Conservation (phyloP, 148 eudicot species). For the Hydrangea macrophylla region DNA sequence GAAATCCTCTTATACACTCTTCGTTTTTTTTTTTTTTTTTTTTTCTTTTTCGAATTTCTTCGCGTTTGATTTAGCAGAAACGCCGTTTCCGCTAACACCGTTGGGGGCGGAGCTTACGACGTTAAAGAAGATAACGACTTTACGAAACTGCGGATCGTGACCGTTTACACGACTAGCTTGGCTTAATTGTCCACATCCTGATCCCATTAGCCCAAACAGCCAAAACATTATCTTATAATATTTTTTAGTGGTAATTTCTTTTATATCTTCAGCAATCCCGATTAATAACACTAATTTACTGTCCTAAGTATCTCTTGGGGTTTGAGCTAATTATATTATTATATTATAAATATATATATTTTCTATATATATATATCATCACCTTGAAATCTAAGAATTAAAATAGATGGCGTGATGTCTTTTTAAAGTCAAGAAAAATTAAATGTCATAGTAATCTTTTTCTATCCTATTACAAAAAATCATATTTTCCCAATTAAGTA, state of each 20-base stretch:
- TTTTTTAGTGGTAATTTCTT: too few species aligned
- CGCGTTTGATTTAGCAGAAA: background rate
- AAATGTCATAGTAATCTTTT: too few species aligned
- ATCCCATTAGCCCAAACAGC: too few species aligned
- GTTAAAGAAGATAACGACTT: constrained; percentile 18
- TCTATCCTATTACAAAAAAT: too few species aligned
- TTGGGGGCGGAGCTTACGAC: constrained; percentile 33
- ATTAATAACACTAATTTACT: constrained; percentile 28
- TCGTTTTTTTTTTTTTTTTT: constrained; percentile 8
- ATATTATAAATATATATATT: too few species aligned
- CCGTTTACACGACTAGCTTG: background rate
- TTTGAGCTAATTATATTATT: too few species aligned
- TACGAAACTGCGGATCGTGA: background rate
- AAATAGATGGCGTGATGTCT: background rate
- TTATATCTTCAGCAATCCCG: constrained; percentile 52
- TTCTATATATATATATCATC: too few species aligned
- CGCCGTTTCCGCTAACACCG: constrained; percentile 30
- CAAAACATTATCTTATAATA: too few species aligned
- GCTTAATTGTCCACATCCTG: too few species aligned
- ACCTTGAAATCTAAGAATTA: too few species aligned
- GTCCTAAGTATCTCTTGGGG: background rate
- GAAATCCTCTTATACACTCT: background rate
- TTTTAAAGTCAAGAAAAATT: background rate
- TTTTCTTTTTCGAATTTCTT: background rate
- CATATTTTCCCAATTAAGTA: too few species aligned